Evolutionary conservation across 2,329 filamentous ascomycete genomes (phyloP).

Genomic region (Colletotrichum shisoi): DNA sequence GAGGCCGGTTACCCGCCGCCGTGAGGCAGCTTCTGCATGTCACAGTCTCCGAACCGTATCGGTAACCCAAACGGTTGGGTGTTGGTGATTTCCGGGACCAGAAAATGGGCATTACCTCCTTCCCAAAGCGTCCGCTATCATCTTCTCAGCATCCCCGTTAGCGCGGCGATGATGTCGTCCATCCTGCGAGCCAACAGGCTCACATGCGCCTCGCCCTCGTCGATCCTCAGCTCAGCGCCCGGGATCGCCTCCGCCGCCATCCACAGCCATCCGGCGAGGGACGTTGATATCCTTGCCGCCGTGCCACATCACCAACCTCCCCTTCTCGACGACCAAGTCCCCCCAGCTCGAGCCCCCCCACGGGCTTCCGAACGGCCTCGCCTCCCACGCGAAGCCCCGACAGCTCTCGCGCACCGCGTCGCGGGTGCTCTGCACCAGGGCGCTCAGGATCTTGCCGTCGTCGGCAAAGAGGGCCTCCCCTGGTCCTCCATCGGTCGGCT

Average conservation of each 20-base stretch:
- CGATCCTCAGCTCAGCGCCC: neutral
- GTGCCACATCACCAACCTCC: constrained; percentile 28
- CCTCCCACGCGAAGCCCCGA: constrained; percentile 6
- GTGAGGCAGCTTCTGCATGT: no score
- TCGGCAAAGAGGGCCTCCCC: constrained; percentile 41
- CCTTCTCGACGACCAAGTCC: constrained; percentile 18
- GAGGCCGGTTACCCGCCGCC: no score
- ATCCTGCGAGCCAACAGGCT: neutral
- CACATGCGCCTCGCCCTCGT: neutral
- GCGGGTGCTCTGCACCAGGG: neutral
- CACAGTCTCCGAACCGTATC: no score
- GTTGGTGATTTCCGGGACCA: neutral
- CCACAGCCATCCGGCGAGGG: constrained; percentile 7
- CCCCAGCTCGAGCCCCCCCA: constrained; percentile 40
- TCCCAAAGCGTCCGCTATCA: no score
- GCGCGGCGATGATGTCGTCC: neutral
- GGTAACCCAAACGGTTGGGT: no score
- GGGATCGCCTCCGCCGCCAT: neutral
- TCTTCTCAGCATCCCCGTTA: neutral
- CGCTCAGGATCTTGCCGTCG: neutral
- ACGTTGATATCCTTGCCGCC: constrained; percentile 29
- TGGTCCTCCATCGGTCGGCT: constrained; percentile 37
- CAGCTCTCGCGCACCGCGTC: neutral
- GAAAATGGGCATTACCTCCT: no score
- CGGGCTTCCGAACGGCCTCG: constrained; percentile 33